These are phyloP conservation scores for Podospora conica DNA, from an alignment of 495 filamentous ascomycete species.

Conservation along the genomic window DNA sequence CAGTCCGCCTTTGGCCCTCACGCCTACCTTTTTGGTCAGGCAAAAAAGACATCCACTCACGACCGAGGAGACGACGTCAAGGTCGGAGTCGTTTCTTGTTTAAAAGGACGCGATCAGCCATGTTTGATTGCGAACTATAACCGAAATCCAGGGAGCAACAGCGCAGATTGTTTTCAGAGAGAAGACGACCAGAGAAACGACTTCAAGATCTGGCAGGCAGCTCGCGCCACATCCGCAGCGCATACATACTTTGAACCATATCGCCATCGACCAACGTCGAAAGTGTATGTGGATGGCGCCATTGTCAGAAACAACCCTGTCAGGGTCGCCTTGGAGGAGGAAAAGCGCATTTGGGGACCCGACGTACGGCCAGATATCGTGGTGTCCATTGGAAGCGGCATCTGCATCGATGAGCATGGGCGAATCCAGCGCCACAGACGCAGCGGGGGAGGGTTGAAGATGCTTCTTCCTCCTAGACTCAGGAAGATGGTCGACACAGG, in stretches of 20 bases:
- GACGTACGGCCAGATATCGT: constrained; percentile 12
- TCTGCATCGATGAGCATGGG: constrained; percentile 11
- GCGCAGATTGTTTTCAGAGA: constrained; percentile 14
- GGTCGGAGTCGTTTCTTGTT: constrained; percentile 20
- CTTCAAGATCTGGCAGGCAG: constrained; percentile 45
- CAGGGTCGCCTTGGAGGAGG: constrained; percentile 2
- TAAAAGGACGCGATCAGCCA: constrained; percentile 8
- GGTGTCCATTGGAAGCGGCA: constrained; percentile 14
- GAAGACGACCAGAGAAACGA: constrained; percentile 35
- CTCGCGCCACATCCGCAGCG: constrained; percentile 45
- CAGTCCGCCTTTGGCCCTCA: constrained; percentile 25
- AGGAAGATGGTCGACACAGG: constrained; percentile 12
- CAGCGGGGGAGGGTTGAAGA: background rate
- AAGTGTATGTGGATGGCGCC: constrained; percentile 12
- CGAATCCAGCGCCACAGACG: background rate
- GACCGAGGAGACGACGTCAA: constrained; percentile 29
- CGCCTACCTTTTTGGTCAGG: constrained; percentile 33
- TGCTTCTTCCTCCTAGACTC: constrained; percentile 1
- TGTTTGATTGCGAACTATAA: constrained; percentile 14
- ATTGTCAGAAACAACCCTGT: constrained; percentile 13
- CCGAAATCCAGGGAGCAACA: constrained; percentile 6
- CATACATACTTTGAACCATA: constrained; percentile 44
- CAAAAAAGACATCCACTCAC: background rate
- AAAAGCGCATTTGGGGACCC: constrained; percentile 12
- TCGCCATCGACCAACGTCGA: constrained; percentile 4